A percentile compares a stretch with the other conserved stretches of the same genome.
Evolutionary conservation across 2,329 filamentous ascomycete species (phyloP).

Genomic region (Trichoderma sp.): DNA sequence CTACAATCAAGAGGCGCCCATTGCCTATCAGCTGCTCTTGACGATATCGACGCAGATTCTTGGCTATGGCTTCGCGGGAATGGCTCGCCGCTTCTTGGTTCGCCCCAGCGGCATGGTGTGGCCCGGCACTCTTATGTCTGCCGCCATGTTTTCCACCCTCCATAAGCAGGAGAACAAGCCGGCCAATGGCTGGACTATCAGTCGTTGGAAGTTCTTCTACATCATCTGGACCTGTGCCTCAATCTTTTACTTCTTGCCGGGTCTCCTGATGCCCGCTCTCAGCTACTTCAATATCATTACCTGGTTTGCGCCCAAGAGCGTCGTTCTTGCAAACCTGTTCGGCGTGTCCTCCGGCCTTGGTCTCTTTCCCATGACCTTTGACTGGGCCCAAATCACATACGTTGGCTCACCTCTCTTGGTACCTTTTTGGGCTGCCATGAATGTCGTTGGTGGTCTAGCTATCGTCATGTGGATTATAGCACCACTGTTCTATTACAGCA

Average conservation of each 20-base stretch:
- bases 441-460: conserved; percentile 76
- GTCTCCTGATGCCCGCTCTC: conserved; percentile 76
- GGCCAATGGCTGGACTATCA: conserved; percentile 79
- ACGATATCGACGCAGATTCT: conserved; percentile 84
- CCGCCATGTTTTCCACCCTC: conserved; percentile 83
- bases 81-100: conserved; percentile 78
- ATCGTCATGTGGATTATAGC: conserved; percentile 84
- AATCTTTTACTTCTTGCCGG: conserved; percentile 81
- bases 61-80: conserved; percentile 81
- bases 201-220: conserved; percentile 81
- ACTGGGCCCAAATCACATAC: conserved; percentile 87
- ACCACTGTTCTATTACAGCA: conserved; percentile 76
- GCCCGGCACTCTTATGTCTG: conserved; percentile 84
- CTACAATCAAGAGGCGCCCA: conserved; percentile 76
- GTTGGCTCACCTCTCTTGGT: conserved; percentile 82
- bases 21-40: conserved; percentile 76
- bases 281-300: conserved; percentile 89
- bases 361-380: conserved; percentile 81
- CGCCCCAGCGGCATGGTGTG: conserved; percentile 88
- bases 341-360: conserved; percentile 82
- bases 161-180: conserved; percentile 81
- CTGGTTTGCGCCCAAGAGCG: conserved; percentile 82
- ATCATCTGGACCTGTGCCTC: conserved; percentile 69
- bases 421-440: conserved; percentile 83
- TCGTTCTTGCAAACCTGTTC: conserved; percentile 84